phyloP scores from a whole-genome alignment of 495 filamentous ascomycete species.

The Tuber microsphaerosporum region DNA sequence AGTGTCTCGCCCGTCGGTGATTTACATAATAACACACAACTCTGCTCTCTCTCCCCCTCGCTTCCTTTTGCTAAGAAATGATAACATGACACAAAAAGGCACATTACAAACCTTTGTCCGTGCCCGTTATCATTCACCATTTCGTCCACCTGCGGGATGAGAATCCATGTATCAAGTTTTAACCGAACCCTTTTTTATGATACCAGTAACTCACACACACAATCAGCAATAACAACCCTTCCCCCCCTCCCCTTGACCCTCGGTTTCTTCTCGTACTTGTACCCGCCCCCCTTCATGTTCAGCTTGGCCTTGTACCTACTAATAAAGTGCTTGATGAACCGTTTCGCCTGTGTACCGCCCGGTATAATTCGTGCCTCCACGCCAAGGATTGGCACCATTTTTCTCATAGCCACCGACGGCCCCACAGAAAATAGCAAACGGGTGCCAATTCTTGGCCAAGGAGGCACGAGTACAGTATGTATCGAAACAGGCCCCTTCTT shows the following conservation, averaged over 20 bases:
- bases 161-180: background rate
- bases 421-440: no score
- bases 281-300: conserved; percentile 3
- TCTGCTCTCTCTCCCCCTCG: background rate
- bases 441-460: no score
- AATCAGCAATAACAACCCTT: background rate
- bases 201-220: background rate
- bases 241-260: background rate
- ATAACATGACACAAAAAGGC: background rate
- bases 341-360: background rate
- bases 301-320: background rate
- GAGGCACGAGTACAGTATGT: no score
- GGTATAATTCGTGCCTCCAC: background rate
- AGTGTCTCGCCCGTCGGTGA: background rate
- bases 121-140: background rate
- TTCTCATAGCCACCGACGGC: no score
- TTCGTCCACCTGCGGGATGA: background rate
- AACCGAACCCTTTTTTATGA: background rate
- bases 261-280: background rate
- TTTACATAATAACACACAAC: background rate
- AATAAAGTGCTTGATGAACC: background rate
- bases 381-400: background rate
- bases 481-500: no score
- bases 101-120: background rate
- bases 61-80: background rate